Evolutionary conservation across 2,329 filamentous ascomycete genomes (phyloP), one percentile per base, ranked within the genome.

Genomic region (Hypomyces perniciosus): DNA sequence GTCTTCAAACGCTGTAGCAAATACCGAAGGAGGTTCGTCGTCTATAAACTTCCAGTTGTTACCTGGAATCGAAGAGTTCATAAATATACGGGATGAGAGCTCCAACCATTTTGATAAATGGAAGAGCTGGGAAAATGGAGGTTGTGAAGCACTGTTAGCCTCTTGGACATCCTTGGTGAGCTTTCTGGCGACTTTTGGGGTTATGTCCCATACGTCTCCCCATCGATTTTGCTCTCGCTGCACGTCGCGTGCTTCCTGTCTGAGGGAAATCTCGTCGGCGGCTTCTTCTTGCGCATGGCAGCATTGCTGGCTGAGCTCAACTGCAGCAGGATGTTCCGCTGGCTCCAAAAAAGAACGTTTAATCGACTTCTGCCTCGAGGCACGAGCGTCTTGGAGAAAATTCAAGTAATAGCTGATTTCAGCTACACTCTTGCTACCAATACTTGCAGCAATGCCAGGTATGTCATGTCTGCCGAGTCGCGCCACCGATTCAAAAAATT

Each of bases 1-100:
- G 58, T 93, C 88, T 5, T 80, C 76, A n/a, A 95, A 76, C 0
- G 87, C 83, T 2, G 88, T 90, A 6, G 83, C 79, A 57, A 86
- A 83, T 26, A 96, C 80, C 0, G 85, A 81, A 0, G 90, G 90
- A 3, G 72, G 72, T 50, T 80, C 75, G n/a, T 78, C 75, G 20
- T 77, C 75, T 6, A 87, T 59, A 37, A 72, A 74, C 33, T 71
- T 72, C 88, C 88, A 95, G 62, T 88, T 90, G 50, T 80, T 76
- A 48, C 82, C 79, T 9, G 74, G 69, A 39, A 78, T 71, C 2
- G 72, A 65, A 9, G 77, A 76, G 54, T 91, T 92, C 88, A 95
- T 92, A 63, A 92, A 93, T 1, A 91, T 59, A 1, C 73, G 72
- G 42, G 79, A 73, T 0, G 86, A 84, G 4, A 93, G 72, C 5